Evolutionary conservation across 805 yeast genomes (phyloP).

Genomic region (Lachancea waltii): DNA sequence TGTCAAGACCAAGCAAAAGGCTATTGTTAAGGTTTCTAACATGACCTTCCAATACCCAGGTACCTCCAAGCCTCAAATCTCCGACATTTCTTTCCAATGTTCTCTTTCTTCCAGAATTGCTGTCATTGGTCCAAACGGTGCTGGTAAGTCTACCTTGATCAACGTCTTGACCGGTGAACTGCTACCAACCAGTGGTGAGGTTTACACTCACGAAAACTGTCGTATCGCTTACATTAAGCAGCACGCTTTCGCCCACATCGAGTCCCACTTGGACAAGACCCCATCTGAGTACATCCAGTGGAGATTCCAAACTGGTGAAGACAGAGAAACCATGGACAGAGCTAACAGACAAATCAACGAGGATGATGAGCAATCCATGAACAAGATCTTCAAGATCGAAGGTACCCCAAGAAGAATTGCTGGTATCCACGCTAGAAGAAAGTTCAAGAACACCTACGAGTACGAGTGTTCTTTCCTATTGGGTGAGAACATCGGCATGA

Average conservation of each 20-base stretch:
- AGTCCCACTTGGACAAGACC: conserved; percentile 97
- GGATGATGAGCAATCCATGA: conserved; percentile 95
- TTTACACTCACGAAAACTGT: conserved; percentile 98
- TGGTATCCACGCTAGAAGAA: conserved; percentile 93
- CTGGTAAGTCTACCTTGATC: conserved; percentile 98
- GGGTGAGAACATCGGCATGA: conserved; percentile 99
- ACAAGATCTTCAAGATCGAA: conserved; percentile 98
- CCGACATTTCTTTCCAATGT: conserved; percentile 94
- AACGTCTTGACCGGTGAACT: conserved; percentile 99
- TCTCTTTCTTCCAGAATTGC: conserved; percentile 99
- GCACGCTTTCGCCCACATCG: conserved; percentile 99
- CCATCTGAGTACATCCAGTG: conserved; percentile 99
- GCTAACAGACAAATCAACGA: conserved; percentile 98
- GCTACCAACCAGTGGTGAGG: conserved; percentile 97
- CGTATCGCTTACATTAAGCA: conserved; percentile 99
- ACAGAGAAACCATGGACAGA: conserved; percentile 99
- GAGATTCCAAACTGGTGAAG: conserved; percentile 99
- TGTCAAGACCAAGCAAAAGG: conserved; percentile 99
- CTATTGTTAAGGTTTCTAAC: conserved; percentile 95
- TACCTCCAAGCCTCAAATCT: conserved; percentile 91
- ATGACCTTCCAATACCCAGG: conserved; percentile 99
- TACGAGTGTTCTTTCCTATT: conserved; percentile 96
- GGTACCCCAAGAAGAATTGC: conserved; percentile 97
- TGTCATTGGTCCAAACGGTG: conserved; percentile 99
- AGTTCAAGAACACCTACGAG: conserved; percentile 99